A percentile compares a stretch with the other conserved stretches of the same genome.
Evolutionary conservation across 164 flowering plant genomes (phyloP).

Genomic region (Litsea cubeba): DNA sequence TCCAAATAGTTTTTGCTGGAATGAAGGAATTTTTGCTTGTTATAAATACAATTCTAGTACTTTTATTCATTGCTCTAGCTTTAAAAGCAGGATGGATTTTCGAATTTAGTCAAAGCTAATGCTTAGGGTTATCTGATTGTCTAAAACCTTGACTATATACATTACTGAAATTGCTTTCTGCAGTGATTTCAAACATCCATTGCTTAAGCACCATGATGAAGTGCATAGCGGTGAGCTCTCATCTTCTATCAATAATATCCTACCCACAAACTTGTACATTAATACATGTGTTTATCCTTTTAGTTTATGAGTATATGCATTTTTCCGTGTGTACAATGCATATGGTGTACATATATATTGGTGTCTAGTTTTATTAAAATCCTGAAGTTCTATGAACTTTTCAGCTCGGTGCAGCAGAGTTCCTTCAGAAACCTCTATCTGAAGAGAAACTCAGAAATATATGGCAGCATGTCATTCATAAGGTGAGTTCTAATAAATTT

Average conservation of each 20-base stretch:
- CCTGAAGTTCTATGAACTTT: constrained; percentile 7
- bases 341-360: not conserved
- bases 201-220: constrained; percentile 82
- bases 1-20: not conserved
- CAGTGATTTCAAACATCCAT: constrained; percentile 69
- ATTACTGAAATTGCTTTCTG: constrained; percentile 4
- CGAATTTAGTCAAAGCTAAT: not conserved
- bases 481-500: constrained; percentile 36
- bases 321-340: not conserved
- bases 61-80: not conserved
- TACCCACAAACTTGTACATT: not conserved
- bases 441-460: constrained; percentile 82
- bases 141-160: not conserved
- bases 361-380: not conserved
- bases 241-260: not conserved
- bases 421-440: constrained; percentile 70
- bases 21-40: not conserved
- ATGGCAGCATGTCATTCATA: constrained; percentile 94
- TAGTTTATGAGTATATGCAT: not conserved
- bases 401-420: constrained; percentile 92
- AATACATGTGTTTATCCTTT: not conserved
- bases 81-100: not conserved
- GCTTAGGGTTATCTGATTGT: not conserved
- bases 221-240: constrained; percentile 78
- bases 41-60: not conserved